Base-by-base conservation (phyloP, 2,329 filamentous ascomycete species). In the Metarhizium sp. region DNA sequence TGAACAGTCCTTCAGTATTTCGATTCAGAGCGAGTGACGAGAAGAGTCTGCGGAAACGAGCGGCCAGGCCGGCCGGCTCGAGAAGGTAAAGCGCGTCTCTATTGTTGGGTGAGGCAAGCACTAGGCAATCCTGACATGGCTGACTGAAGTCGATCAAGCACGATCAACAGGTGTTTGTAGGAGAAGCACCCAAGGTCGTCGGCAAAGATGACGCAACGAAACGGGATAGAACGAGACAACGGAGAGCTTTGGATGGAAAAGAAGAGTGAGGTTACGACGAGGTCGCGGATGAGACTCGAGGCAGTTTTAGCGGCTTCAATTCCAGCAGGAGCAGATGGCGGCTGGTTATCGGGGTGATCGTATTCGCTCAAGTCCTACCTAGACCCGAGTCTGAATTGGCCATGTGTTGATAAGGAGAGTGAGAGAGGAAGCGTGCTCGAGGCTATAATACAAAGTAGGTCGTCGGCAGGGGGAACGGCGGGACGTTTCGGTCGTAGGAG, bases 81-180 rank as follows among this genome's bases (percentile, higher is more conserved):
- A 53, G 55, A 2, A 57, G 42, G 25, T 61, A 61, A 59, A 62
- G 55, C 56, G 59, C 64, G 62, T 67, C 65, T 70, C 65, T 70
- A 69, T 66, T 65, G 64, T 57, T 58, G 54, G 61, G 59, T 62
- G 62, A 51, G 51, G 36, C 36, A 16, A 36, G 30, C 16, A 42
- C 32, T 60, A 53, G 55, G 59, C 56, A 58, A 62, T 58, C 55
- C 63, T 58, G 61, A 69, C 67, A 70, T 70, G 64, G 61, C 66
- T 59, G 54, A 57, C 53, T 58, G 54, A 40, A 43, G 46, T 55
- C 51, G 50, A 8, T 29, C 7, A 18, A 48, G 45, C 13, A 30
- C 7, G 25, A 14, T 30, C 20, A 48, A 14, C 13, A 14, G 10
- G 10, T 30, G 14, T 30, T 14, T 8, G 18, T 18, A 30, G 10